Conservation (phyloP, 1,139 yeast species). For the Yamadazyma sp. region DNA sequence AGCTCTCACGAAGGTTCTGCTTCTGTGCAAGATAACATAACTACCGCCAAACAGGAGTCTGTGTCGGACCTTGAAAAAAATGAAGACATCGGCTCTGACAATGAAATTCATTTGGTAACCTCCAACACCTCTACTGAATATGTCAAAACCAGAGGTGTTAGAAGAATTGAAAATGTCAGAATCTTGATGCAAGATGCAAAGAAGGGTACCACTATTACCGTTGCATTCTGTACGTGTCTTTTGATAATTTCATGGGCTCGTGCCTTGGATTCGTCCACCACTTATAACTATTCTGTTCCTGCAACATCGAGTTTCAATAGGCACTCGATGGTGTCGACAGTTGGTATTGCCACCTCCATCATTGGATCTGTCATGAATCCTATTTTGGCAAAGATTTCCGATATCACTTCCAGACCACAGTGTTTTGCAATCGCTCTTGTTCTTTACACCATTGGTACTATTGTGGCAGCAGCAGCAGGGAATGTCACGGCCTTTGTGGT, state of each 20-base stretch:
- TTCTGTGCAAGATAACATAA: neutral
- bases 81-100: neutral
- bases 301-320: slow-evolving; percentile 33
- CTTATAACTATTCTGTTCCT: slow-evolving; percentile 26
- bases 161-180: slow-evolving; percentile 26
- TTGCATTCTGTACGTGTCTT: slow-evolving; percentile 19
- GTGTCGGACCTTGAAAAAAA: neutral
- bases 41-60: neutral
- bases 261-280: slow-evolving; percentile 37
- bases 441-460: slow-evolving; percentile 25
- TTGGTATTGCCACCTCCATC: slow-evolving; percentile 25
- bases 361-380: slow-evolving; percentile 28
- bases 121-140: slow-evolving; percentile 8
- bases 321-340: slow-evolving; percentile 33
- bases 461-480: slow-evolving; percentile 25
- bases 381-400: slow-evolving; percentile 30
- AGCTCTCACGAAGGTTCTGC: neutral
- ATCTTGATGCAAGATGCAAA: slow-evolving; percentile 18
- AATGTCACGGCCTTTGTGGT: slow-evolving; percentile 28
- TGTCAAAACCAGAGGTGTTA: slow-evolving; percentile 24
- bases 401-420: slow-evolving; percentile 29
- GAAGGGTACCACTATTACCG: slow-evolving; percentile 9
- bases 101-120: slow-evolving; percentile 9
- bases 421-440: slow-evolving; percentile 21
- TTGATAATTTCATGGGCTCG: slow-evolving; percentile 37